Evolutionary conservation across 23 red algal genomes (phyloP).

Genomic region (Chondrus crispus): DNA sequence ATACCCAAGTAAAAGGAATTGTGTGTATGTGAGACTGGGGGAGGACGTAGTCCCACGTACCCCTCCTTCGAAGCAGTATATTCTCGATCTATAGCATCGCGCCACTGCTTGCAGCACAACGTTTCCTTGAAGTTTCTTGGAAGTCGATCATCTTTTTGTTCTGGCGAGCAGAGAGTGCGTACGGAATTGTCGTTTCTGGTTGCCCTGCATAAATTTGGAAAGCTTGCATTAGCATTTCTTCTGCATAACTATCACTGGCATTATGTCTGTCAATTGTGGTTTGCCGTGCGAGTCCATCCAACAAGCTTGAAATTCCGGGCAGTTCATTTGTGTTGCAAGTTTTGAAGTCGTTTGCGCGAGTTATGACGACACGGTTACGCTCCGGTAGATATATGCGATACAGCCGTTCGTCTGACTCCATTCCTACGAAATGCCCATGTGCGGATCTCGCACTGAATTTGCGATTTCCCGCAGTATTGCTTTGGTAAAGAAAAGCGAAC

Average conservation of each 20-base stretch:
- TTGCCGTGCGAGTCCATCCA: neutral
- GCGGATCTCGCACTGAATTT: neutral
- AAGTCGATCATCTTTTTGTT: neutral
- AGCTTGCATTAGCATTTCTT: neutral
- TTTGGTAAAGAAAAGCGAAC: neutral
- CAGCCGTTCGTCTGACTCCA: too few species aligned
- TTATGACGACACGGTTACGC: too few species aligned
- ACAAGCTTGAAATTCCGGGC: neutral
- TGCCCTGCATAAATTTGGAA: too few species aligned
- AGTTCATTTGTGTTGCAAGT: neutral
- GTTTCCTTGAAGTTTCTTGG: neutral
- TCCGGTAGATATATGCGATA: too few species aligned
- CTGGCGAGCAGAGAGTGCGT: too few species aligned
- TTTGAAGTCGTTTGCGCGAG: too few species aligned
- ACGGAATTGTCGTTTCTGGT: too few species aligned
- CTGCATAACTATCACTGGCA: neutral
- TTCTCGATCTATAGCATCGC: neutral
- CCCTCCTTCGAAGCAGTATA: neutral
- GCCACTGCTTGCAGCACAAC: neutral
- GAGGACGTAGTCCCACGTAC: neutral
- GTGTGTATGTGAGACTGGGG: neutral
- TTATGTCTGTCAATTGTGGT: neutral
- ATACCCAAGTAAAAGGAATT: neutral
- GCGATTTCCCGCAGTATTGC: neutral
- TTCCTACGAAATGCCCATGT: too few species aligned